Evolutionary conservation across 2,329 filamentous ascomycete species (phyloP), one percentile per base, ranked within the genome.

Genomic region (Hypocreales sp.): DNA sequence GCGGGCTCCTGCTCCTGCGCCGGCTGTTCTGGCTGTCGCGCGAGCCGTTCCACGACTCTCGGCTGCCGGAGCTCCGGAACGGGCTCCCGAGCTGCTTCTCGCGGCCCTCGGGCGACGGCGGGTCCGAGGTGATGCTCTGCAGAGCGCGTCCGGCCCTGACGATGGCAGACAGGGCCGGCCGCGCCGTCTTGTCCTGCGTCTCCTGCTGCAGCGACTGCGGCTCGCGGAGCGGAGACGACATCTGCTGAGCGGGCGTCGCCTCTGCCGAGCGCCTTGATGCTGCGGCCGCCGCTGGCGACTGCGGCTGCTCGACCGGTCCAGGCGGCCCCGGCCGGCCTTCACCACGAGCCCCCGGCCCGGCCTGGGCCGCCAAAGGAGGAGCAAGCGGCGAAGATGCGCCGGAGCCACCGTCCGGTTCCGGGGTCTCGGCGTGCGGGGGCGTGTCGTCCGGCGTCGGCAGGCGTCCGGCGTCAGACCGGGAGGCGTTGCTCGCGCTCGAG

Each of bases 121-220:
- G 63, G 35, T 72, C 67, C 0, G 67, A 70, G 8, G 68, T 67
- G 20, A 72, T 61, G 31, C 58, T 67, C 39, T 72, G 67, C 10
- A 73, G 46, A 17, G 60, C 65, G 25, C 64, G 55, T 4, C 67
- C 67, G 15, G 59, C 67, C 24, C 67, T 56, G n/a, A 72, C 61
- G 20, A 71, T 71, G 2, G 68, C 66, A 5, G 67, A 71, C 1
- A 73, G 48, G 5, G 51, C 53, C 15, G 62, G 60, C 7, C 63
- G 57, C 10, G 38, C 33, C 2, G 42, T 46, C 21, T 45, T 46
- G 9, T 50, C 46, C 5, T 37, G 34, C 13, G 32, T 25, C 24
- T 55, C 50, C 5, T 43, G 44, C 12, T 33, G 37, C 7, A 47
- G 16, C 4, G 50, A 49, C 22, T 45, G 44, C 8, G 45, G 44